A percentile compares a stretch with the other conserved stretches of the same genome.
Conservation (phyloP, 2,329 filamentous ascomycete species). For the Sphaerulina musiva region DNA sequence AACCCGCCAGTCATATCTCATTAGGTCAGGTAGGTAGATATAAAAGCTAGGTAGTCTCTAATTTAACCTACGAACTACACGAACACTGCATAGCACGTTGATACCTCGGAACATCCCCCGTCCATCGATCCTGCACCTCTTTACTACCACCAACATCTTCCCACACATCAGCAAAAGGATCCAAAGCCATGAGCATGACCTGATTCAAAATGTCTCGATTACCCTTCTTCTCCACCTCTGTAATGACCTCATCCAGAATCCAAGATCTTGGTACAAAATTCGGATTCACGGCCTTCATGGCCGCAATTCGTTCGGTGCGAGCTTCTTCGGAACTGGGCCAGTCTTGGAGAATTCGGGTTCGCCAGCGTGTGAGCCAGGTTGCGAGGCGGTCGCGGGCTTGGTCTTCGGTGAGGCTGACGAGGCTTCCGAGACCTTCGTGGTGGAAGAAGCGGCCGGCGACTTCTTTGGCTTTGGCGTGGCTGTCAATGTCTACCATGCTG, state of each 20-base stretch:
- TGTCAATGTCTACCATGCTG: constrained; percentile 56
- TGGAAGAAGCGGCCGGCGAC: constrained; percentile 73
- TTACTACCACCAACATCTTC: constrained; percentile 44
- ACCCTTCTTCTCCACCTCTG: constrained; percentile 73
- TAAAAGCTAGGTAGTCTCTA: no score
- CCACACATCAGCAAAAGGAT: constrained; percentile 81
- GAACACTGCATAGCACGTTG: constrained; percentile 86
- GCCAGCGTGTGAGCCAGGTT: constrained; percentile 78
- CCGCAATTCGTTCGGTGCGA: constrained; percentile 58
- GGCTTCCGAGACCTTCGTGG: constrained; percentile 58
- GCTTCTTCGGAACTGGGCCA: constrained; percentile 54
- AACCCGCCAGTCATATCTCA: no score
- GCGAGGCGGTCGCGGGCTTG: constrained; percentile 62
- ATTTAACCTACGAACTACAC: constrained; percentile 66
- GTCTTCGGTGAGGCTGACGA: constrained; percentile 51
- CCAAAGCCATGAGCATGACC: constrained; percentile 73
- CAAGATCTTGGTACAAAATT: constrained; percentile 87
- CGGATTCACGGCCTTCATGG: constrained; percentile 84
- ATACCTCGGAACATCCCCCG: constrained; percentile 72
- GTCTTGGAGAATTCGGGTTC: constrained; percentile 63
- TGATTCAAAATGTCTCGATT: constrained; percentile 72
- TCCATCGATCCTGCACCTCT: constrained; percentile 75
- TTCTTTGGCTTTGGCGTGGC: constrained; percentile 57
- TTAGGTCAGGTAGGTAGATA: no score
- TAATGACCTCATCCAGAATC: constrained; percentile 90